These are phyloP conservation scores for Lentinula guzmanii DNA, from an alignment of 768 basidiomycete genomes.

Conservation along the genomic window DNA sequence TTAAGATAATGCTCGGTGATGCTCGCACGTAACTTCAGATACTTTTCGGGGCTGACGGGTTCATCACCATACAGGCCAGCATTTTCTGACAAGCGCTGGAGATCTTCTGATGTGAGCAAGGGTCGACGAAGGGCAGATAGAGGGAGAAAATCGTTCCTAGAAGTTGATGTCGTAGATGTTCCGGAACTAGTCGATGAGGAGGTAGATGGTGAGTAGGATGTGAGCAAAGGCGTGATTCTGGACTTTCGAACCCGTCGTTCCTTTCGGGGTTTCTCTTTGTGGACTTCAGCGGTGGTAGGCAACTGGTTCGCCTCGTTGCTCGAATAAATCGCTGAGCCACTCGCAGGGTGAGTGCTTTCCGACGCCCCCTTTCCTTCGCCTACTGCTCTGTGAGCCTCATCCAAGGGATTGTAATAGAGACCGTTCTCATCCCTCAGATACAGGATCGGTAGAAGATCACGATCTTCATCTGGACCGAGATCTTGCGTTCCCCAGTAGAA, in stretches of 20 bases:
- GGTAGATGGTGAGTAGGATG: not conserved
- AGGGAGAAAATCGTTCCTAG: not conserved
- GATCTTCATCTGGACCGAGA: not conserved
- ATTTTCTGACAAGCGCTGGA: not conserved
- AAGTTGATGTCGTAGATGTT: not conserved
- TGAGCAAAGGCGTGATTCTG: not conserved
- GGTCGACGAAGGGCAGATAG: not conserved
- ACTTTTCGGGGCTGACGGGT: not conserved
- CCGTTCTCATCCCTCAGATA: not conserved
- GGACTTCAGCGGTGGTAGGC: not conserved
- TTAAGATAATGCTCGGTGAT: not conserved
- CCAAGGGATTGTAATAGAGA: not conserved
- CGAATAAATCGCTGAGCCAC: not conserved
- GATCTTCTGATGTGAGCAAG: not conserved
- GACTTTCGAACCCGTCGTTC: not conserved
- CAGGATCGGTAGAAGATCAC: not conserved
- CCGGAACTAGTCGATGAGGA: not conserved
- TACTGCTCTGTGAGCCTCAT: not conserved
- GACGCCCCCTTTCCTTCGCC: not conserved
- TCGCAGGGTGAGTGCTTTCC: no score
- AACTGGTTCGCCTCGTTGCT: not conserved
- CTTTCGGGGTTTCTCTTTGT: not conserved
- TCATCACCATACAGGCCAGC: not conserved
- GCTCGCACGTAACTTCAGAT: not conserved
- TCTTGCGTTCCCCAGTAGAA: not conserved